These are phyloP conservation scores for Grosmannia huntii DNA, from an alignment of 2,329 filamentous ascomycete species.

Conservation along the genomic window DNA sequence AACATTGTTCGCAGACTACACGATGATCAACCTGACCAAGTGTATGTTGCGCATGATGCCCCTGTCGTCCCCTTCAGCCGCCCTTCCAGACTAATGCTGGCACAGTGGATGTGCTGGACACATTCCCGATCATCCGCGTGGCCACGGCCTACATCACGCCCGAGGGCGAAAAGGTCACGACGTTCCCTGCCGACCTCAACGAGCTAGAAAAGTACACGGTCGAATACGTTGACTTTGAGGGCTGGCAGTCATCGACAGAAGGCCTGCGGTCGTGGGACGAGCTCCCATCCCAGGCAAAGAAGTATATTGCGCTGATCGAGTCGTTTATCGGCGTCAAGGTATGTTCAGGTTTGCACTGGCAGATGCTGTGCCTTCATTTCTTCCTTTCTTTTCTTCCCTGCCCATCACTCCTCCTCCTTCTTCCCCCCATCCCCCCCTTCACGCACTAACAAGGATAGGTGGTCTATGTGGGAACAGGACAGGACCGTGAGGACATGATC, in stretches of 20 bases:
- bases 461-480: constrained; percentile 55
- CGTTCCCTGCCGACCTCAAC: constrained; percentile 50
- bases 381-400: no score
- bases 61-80: not conserved
- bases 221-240: constrained; percentile 54
- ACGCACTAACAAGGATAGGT: constrained; percentile 18
- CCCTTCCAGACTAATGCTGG: constrained; percentile 24
- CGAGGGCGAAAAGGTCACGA: constrained; percentile 35
- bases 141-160: constrained; percentile 54
- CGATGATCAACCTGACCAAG: constrained; percentile 45
- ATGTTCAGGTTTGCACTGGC: not conserved
- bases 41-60: not conserved
- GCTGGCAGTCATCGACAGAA: constrained; percentile 55
- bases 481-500: constrained; percentile 52
- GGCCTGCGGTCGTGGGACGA: constrained; percentile 46
- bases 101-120: constrained; percentile 57
- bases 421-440: not conserved
- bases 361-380: not conserved
- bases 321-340: constrained; percentile 45
- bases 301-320: constrained; percentile 55
- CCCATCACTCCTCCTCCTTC: no score
- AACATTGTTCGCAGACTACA: constrained; percentile 36
- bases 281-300: constrained; percentile 49
- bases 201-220: constrained; percentile 46
- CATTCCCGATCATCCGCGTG: constrained; percentile 61